Base-by-base conservation (phyloP, 192 early-diverging fungal species). In the Borealophlyctis nickersoniae region DNA sequence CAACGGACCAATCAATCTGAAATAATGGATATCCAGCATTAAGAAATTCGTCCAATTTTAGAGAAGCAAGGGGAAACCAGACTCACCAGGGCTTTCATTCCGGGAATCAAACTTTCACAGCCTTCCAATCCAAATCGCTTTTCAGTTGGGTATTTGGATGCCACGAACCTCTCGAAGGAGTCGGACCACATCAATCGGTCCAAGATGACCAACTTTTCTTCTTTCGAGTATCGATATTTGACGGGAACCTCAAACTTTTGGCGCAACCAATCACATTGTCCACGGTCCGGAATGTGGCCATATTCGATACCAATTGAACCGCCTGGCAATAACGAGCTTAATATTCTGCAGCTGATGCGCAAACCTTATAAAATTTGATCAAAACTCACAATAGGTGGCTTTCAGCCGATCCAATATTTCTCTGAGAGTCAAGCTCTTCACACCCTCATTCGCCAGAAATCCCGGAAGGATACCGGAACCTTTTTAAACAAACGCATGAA, bases 121-220 rank as follows among this genome's bases (percentile, higher is more conserved):
- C 96, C 96, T 74, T 99, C 96, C 39, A 99, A 84, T 64, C 96
- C 96, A 65, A 99, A 99, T 49, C 96, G 83, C 88, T 97, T 97
- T 77, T 96, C 93, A 66, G 85, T 90, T 58, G 95, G 95, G 80
- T 92, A 99, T 81, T 99, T 99, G 45, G 88, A 90, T 19, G 96
- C 85, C 51, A 95, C 89, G 67, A 96, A 99, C 62, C 91, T 85
- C 69, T 99, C 96, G 77, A 99, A 98, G 50, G 87, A 88, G 81
- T 92, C 92, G 63, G 89, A 91, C 96, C 96, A 99, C 64, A 92
- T 91, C 76, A 99, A 80, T 35, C 96, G 93, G 73, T 97, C 95
- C 26, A 99, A 83, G 63, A 99, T 94, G 62, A 92, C 83, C 16
- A 80, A 67, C 83, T 97, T 97, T 69, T 98, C 84, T 50, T 92